phyloP scores from a whole-genome alignment of 768 basidiomycete species.

The Suillus fuscotomentosus region DNA sequence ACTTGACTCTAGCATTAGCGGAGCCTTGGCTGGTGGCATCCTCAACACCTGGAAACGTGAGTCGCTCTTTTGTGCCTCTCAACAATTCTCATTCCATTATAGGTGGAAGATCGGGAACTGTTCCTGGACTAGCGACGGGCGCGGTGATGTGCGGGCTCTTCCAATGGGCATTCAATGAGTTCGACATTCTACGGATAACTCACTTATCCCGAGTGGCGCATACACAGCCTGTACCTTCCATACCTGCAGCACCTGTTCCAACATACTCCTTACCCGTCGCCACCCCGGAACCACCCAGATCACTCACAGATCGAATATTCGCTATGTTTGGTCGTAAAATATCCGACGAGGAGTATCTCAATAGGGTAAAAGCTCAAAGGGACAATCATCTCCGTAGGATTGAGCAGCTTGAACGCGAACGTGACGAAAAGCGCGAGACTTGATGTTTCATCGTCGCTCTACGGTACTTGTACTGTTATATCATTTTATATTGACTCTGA shows the following conservation, averaged over 20 bases:
- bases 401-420: constrained; percentile 48
- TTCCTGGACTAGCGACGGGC: constrained; percentile 61
- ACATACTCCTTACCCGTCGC: background rate
- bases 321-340: constrained; percentile 38
- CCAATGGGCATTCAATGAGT: constrained; percentile 71
- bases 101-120: constrained; percentile 63
- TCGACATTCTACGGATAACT: constrained; percentile 58
- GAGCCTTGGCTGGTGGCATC: constrained; percentile 63
- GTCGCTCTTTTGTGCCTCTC: constrained; percentile 23
- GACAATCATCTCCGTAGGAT: constrained; percentile 56
- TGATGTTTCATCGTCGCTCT: background rate
- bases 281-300: constrained; percentile 6
- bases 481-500: background rate
- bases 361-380: constrained; percentile 55
- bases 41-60: constrained; percentile 59
- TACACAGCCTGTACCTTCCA: constrained; percentile 9
- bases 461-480: background rate
- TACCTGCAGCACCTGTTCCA: background rate
- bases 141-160: constrained; percentile 56
- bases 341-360: constrained; percentile 73
- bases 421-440: constrained; percentile 15
- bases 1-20: constrained; percentile 73
- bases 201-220: constrained; percentile 42
- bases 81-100: background rate
- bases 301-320: constrained; percentile 38